Base-by-base conservation (phyloP, 768 basidiomycete species). In the Suillus spraguei region DNA sequence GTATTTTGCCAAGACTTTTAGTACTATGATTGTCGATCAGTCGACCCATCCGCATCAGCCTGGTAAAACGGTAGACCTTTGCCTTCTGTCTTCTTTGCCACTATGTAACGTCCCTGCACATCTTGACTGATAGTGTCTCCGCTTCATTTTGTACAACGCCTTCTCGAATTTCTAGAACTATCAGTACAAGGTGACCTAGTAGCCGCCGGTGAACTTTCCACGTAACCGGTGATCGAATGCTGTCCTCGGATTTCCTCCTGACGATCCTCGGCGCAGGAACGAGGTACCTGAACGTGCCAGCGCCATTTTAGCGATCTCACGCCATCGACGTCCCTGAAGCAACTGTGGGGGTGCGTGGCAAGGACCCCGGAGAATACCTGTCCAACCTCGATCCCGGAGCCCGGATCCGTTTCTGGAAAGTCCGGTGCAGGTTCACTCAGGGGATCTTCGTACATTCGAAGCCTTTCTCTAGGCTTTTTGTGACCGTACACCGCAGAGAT, bases 211-310 rank as follows among this genome's bases (percentile, higher is more conserved):
- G 63, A 49, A 35, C 60, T 46, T 44, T 59, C 62, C 64, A 60
- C 50, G 64, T 65, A 59, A 64, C 14, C 58, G 35, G 32, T 22
- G 33, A 54, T 68, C 61, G 39, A 68, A 65, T 60, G 60, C 66
- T 24, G 73, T 74, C 74, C 73, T 74, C 73, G 73, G 74, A 74
- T 50, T 72, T 67, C 59, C 49, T 64, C 39, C 63, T 35, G 17
- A 49, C 14, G 60, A 59, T 63, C 20, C 62, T 54, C 14, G 67
- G 71, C 49, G 64, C 65, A 71, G 71, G 74, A 74, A 74, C 74
- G 74, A 74, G 71, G 74, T 60, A 64, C 67, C 65, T 22, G 41
- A 47, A 42, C 59, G 32, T 60, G 58, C 53, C 64, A 50, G 61
- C 49, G 36, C 46, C 66, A 38, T 67, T 60, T 72, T 69, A 66